Evolutionary conservation across 75 land plant genomes (phyloP).

Genomic region (Pseudotsuga menziesii): DNA sequence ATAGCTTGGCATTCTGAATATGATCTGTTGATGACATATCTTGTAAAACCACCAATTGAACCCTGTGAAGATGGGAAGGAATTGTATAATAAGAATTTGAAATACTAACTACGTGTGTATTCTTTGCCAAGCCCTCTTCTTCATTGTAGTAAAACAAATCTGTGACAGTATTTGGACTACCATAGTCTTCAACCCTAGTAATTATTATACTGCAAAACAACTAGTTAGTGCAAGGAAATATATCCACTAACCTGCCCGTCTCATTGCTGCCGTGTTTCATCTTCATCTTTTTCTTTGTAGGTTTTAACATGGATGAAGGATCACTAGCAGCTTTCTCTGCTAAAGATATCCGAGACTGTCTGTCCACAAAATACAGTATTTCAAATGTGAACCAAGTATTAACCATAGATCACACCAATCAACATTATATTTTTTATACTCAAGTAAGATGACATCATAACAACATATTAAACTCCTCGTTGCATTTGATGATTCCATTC

Average conservation of each 20-base stretch:
- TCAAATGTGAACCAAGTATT: not conserved
- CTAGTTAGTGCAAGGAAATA: too few species aligned
- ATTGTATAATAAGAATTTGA: not conserved
- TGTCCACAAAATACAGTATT: not conserved
- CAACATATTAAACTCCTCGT: not conserved
- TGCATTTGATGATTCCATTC: too few species aligned
- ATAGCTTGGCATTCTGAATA: constrained; percentile 4
- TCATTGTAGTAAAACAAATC: not conserved
- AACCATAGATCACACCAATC: not conserved
- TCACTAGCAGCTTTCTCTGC: not conserved
- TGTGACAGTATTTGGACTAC: not conserved
- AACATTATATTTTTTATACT: not conserved
- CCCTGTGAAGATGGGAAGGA: not conserved
- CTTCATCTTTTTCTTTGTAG: constrained; percentile 7
- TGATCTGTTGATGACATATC: not conserved
- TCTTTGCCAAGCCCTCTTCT: not conserved
- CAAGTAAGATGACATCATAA: not conserved
- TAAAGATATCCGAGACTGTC: not conserved
- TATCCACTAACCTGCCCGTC: not conserved
- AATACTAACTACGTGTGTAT: not conserved
- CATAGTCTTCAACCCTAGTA: too few species aligned
- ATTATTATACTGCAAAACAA: too few species aligned
- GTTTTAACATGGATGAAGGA: not conserved
- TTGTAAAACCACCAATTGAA: constrained; percentile 5
- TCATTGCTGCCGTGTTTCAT: not conserved